Evolutionary conservation across 2,329 filamentous ascomycete genomes (phyloP), one percentile per base, ranked within the genome.

Genomic region (Camptophora hylomeconis): DNA sequence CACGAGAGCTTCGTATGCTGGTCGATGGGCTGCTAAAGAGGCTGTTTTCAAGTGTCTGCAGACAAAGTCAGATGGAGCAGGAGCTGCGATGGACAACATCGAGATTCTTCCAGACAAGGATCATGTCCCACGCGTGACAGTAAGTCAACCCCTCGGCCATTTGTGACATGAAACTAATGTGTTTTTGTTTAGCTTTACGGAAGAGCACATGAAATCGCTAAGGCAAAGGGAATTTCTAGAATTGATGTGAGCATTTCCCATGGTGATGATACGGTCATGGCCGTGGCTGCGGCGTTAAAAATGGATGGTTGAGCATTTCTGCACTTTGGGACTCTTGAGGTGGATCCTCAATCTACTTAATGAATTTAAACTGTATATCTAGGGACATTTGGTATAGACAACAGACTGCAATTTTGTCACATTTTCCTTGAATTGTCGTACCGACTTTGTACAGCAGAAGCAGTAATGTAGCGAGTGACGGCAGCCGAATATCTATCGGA

Each of bases 181-280:
- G n/a, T n/a, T n/a, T n/a, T n/a, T 41, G 89, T 95, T 39, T 7
- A 94, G 84, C 73, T 98, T 25, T 78, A 87, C 44, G 89, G 87
- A 42, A 73, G 80, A 38, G 89, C 89, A 30, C 74, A 83, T 38
- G 60, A 71, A 30, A 83, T 82, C 30, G 89, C 89, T 10, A 75
- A 79, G 53, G 69, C 80, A 54, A 83, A 79, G 15, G 83, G 86
- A 37, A 75, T 95, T 23, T 92, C 87, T 65, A 74, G 75, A 31
- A 77, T 95, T 41, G 87, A 69, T 41, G 80, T 98, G 44, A 93
- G 84, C 50, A 94, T 98, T 51, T 94, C 86, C 46, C 92, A 98
- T 60, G 89, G 80, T 20, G 87, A 95, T 45, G 76, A 69, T 35
- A 89, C 98, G 59, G 86, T 89, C 36, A 86, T 95, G 48, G 87